Percentiles rank a stretch among this genome's conserved stretches.
These are phyloP conservation scores for Lactarius indigo DNA, from an alignment of 768 basidiomycete genomes.

Conservation along the genomic window DNA sequence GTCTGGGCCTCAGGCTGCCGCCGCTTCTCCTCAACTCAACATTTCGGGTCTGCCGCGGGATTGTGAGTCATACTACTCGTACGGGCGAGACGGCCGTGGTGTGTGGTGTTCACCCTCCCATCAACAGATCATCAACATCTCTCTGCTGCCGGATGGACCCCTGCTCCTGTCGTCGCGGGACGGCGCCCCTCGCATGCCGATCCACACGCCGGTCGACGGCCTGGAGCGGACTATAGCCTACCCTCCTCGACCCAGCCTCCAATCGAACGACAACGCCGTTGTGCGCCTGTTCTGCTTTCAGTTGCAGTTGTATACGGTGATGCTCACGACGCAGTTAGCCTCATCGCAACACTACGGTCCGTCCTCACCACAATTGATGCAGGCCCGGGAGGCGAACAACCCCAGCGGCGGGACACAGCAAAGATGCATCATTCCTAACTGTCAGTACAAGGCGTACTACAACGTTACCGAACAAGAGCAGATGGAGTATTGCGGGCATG, in stretches of 20 bases:
- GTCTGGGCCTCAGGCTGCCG: background rate
- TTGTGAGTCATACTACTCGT: background rate
- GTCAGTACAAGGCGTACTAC: slow-evolving; percentile 11
- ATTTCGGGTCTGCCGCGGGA: background rate
- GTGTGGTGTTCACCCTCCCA: background rate
- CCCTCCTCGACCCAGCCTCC: background rate
- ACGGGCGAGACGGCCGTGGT: too few relatives aligned
- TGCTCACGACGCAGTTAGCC: background rate
- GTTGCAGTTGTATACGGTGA: background rate
- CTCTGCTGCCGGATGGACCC: background rate
- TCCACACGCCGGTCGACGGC: background rate
- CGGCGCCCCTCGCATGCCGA: background rate
- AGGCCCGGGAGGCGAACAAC: background rate
- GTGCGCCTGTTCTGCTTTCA: slow-evolving; percentile 1
- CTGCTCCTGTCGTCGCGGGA: too few relatives aligned
- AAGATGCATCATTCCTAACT: slow-evolving; percentile 9
- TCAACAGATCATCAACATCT: background rate
- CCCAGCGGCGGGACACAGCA: background rate
- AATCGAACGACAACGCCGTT: background rate
- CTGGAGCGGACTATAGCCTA: background rate
- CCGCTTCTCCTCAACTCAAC: background rate
- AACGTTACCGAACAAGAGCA: slow-evolving; percentile 15
- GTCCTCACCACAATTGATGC: background rate
- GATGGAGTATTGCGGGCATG: slow-evolving; percentile 20
- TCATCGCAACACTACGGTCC: background rate